Evolutionary conservation across 2,329 filamentous ascomycete genomes (phyloP), one percentile per base, ranked within the genome.

Genomic region (Ilyonectria sp.): DNA sequence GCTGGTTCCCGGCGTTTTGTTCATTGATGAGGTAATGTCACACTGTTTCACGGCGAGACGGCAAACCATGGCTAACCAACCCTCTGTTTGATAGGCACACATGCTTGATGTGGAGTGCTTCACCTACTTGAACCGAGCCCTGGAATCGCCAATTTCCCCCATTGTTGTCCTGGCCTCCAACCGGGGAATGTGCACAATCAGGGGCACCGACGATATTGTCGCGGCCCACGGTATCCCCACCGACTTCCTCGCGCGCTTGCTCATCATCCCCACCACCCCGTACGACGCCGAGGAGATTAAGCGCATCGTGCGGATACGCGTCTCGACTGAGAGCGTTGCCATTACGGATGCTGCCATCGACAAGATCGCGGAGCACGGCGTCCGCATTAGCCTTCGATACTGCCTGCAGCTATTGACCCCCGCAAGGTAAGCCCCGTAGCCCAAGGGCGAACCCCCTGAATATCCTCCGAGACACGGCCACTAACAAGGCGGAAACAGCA

Each of bases 61-160:
- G 71, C 62, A 71, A 68, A 63, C 63, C 46, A 58, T 70, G 50
- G 63, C 71, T 75, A 71, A 76, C 69, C 44, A 62, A 71, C 7
- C 52, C 21, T 54, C 21, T 52, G 62, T 71, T 71, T 73, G 67
- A 78, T 74, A 97, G 94, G 95, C 97, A 68, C 95, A 99, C 86
- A 99, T 99, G 96, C 94, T 99, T 76, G 96, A 99, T 81, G 93
- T 99, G 75, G 96, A 99, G 86, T 97, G 95, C 86, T 99, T 98
- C 85, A 98, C 96, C 74, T 99, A 98, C 84, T 91, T 99, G 78
- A 98, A 98, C 87, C 93, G 95, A 79, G 96, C 96, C n/a, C 89
- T 99, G 74, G 96, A 99, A 86, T 95, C 94, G 63, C 90, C 91
- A 73, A 97, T 99, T 78, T 95, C 95, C 2, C 96, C 96, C 65